These are phyloP conservation scores for Chenopodium quinoa DNA, from an alignment of 148 eudicot genomes.

Conservation along the genomic window DNA sequence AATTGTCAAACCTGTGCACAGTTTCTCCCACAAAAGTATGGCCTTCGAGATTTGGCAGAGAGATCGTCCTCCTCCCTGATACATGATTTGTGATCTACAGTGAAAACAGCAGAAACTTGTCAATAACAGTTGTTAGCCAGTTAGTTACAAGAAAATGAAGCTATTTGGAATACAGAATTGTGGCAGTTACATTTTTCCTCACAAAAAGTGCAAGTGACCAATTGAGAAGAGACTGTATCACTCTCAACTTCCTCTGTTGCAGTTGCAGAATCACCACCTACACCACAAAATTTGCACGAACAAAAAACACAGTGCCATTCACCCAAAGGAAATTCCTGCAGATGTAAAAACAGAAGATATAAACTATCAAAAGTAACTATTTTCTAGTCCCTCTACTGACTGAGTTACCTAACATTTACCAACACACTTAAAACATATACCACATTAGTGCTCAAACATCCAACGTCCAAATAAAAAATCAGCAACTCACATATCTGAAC, in stretches of 20 bases:
- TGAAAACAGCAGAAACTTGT: conserved; percentile 5
- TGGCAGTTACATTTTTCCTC: conserved; percentile 70
- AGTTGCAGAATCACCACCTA: conserved; percentile 48
- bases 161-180: conserved; percentile 1
- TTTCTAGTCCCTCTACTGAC: background rate
- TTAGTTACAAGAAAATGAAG: background rate
- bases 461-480: background rate
- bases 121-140: conserved; percentile 16
- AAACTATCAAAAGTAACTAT: background rate
- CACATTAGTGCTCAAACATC: background rate
- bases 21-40: conserved; percentile 59
- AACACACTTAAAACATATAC: background rate
- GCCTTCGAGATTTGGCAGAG: conserved; percentile 23
- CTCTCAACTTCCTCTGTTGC: conserved; percentile 30
- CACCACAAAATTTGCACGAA: conserved; percentile 83
- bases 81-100: conserved; percentile 70
- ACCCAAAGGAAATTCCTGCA: conserved; percentile 82
- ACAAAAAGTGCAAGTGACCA: conserved; percentile 66
- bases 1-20: conserved; percentile 61
- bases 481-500: background rate
- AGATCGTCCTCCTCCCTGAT: conserved; percentile 31
- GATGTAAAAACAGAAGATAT: conserved; percentile 5
- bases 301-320: conserved; percentile 90
- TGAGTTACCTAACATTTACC: background rate
- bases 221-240: conserved; percentile 31